Conservation (phyloP, 2,329 filamentous ascomycete species). For the Colletotrichum eremochloae region DNA sequence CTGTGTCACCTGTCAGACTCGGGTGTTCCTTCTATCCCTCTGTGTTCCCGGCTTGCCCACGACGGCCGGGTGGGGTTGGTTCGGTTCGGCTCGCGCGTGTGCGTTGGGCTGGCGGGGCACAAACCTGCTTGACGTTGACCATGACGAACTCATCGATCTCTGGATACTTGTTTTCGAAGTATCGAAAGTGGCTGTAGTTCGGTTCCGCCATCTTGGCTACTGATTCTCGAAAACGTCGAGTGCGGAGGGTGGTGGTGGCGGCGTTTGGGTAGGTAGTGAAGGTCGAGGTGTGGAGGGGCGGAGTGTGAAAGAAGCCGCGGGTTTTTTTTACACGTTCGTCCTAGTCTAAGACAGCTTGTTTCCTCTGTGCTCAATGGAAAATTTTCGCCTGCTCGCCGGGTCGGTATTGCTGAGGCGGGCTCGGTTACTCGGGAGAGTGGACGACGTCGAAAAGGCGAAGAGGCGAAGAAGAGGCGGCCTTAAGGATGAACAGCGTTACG, state of each 20-base stretch:
- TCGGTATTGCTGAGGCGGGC: conserved; percentile 15
- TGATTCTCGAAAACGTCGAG: conserved; percentile 51
- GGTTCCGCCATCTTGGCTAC: conserved; percentile 87
- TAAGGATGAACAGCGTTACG: conserved; percentile 33
- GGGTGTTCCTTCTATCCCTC: conserved; percentile 15
- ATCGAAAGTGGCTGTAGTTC: conserved; percentile 79
- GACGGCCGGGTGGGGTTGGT: conserved; percentile 17
- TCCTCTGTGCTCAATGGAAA: conserved; percentile 38
- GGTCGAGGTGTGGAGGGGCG: conserved; percentile 49
- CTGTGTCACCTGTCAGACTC: conserved; percentile 58
- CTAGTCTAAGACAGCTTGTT: conserved; percentile 24
- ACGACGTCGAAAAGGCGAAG: conserved; percentile 30
- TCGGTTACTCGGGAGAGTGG: conserved; percentile 18
- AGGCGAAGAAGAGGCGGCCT: conserved; percentile 21
- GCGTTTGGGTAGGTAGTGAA: conserved; percentile 21
- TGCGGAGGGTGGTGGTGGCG: conserved; percentile 43
- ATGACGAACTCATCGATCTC: conserved; percentile 99
- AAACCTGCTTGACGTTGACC: conserved; percentile 98
- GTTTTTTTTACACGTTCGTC: conserved; percentile 39
- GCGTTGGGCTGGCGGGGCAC: conserved; percentile 47
- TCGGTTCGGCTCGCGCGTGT: conserved; percentile 32
- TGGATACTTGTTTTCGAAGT: conserved; percentile 97
- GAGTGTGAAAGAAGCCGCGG: conserved; percentile 46
- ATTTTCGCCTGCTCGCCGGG: conserved; percentile 32
- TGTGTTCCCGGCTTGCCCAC: background rate